Conservation (phyloP, 768 basidiomycete species). For the Inosperma sp. region DNA sequence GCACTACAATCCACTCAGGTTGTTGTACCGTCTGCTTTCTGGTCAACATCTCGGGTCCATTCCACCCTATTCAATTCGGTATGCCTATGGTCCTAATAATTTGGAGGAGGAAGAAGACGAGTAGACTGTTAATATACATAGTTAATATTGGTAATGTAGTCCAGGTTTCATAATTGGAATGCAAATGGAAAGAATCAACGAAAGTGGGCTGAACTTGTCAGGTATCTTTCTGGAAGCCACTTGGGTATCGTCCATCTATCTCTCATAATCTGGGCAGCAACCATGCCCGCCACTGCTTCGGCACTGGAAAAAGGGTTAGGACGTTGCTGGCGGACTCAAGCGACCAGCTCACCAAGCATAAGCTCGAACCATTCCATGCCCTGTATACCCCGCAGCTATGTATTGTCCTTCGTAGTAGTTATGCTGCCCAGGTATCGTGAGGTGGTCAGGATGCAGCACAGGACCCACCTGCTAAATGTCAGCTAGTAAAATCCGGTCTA, state of each 20-base stretch:
- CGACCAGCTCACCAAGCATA: constrained; percentile 53
- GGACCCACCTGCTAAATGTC: constrained; percentile 52
- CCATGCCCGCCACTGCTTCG: constrained; percentile 58
- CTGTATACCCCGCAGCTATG: constrained; percentile 67
- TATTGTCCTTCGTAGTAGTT: constrained; percentile 52
- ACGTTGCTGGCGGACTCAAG: neutral
- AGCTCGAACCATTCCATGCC: constrained; percentile 78
- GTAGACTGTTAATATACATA: neutral
- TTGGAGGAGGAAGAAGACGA: neutral
- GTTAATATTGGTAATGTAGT: no score
- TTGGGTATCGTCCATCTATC: constrained; percentile 47
- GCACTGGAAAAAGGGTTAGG: constrained; percentile 38
- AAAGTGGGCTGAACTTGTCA: constrained; percentile 32
- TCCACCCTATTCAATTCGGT: constrained; percentile 38
- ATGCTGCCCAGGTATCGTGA: constrained; percentile 15
- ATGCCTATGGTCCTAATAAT: constrained; percentile 13
- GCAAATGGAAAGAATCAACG: no score
- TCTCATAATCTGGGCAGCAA: constrained; percentile 43
- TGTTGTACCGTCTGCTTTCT: constrained; percentile 44
- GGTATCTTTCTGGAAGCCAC: constrained; percentile 59
- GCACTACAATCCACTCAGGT: constrained; percentile 57
- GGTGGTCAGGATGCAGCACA: constrained; percentile 32
- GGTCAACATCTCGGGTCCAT: constrained; percentile 51
- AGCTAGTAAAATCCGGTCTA: neutral
- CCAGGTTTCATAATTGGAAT: no score